These are phyloP conservation scores for Tubosaeta sp. DNA, from an alignment of 768 basidiomycete species.

Conservation along the genomic window DNA sequence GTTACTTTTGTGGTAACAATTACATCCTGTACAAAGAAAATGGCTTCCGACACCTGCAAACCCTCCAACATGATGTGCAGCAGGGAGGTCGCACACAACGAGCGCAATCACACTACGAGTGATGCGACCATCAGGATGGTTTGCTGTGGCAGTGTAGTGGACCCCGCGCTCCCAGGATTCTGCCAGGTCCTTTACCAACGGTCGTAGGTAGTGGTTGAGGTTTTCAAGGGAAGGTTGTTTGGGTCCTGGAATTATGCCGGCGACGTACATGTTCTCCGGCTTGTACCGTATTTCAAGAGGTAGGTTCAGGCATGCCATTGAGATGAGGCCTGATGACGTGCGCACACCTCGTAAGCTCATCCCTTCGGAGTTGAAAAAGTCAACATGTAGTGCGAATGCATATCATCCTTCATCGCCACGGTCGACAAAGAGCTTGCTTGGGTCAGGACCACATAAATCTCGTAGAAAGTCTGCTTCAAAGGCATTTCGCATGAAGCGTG, in stretches of 20 bases:
- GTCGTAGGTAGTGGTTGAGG: slow-evolving; percentile 33
- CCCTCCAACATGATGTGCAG: slow-evolving; percentile 23
- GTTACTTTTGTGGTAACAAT: slow-evolving; percentile 19
- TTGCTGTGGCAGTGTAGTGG: slow-evolving; percentile 15
- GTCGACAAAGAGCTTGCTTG: slow-evolving; percentile 6
- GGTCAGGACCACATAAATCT: slow-evolving; percentile 26
- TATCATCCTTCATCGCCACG: slow-evolving; percentile 22
- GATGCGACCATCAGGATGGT: slow-evolving; percentile 11
- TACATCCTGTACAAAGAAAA: slow-evolving; percentile 29
- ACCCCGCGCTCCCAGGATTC: slow-evolving; percentile 30
- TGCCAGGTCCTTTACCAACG: slow-evolving; percentile 33
- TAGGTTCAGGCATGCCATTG: slow-evolving; percentile 27
- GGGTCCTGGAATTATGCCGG: slow-evolving; percentile 36
- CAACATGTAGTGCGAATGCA: no score
- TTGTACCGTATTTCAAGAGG: slow-evolving; percentile 32
- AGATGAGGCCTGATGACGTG: slow-evolving; percentile 18
- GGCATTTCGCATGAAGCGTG: background rate
- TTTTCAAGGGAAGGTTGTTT: slow-evolving; percentile 28
- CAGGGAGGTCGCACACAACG: slow-evolving; percentile 36
- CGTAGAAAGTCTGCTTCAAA: slow-evolving; percentile 25
- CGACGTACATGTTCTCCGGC: slow-evolving; percentile 37
- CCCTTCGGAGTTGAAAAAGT: slow-evolving; percentile 35
- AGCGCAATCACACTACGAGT: slow-evolving; percentile 26
- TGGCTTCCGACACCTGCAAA: slow-evolving; percentile 16
- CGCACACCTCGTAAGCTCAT: slow-evolving; percentile 26